phyloP scores from a whole-genome alignment of 148 eudicot species.

The Euryodendron excelsum region DNA sequence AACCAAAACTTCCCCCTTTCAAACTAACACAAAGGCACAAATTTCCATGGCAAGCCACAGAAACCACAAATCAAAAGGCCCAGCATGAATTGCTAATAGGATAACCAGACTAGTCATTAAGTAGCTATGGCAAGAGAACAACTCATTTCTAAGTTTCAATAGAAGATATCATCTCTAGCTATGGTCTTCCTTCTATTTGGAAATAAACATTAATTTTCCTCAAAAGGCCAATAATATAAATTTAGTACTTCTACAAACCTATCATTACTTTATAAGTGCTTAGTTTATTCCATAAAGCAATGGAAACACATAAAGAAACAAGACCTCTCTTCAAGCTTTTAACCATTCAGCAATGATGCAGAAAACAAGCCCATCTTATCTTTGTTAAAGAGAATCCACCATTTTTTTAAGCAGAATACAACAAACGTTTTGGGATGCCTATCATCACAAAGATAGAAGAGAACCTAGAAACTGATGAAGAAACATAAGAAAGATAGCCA shows the following conservation, averaged over 20 bases:
- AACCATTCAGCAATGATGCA: not conserved
- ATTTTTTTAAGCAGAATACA: not conserved
- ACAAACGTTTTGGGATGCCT: not conserved
- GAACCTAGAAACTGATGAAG: not conserved
- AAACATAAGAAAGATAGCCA: slow-evolving; percentile 12
- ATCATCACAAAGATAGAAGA: not conserved
- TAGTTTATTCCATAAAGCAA: not conserved
- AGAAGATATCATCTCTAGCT: too few relatives aligned
- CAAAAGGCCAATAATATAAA: not conserved
- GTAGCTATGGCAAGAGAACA: too few relatives aligned
- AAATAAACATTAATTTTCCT: too few relatives aligned
- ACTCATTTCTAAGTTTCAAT: too few relatives aligned
- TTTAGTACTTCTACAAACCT: not conserved
- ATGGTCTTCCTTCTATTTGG: not conserved
- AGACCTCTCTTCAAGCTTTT: not conserved
- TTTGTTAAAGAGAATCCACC: not conserved
- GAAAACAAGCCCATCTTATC: not conserved
- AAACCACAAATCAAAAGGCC: too few relatives aligned
- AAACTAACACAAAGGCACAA: too few relatives aligned
- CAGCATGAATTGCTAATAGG: too few relatives aligned
- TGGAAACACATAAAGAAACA: not conserved
- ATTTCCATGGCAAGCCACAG: too few relatives aligned
- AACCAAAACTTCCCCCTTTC: too few relatives aligned
- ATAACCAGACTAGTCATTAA: too few relatives aligned
- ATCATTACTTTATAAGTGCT: not conserved